Conservation (phyloP, 805 yeast genomes). For the Zygosaccharomyces pseudorouxii region DNA sequence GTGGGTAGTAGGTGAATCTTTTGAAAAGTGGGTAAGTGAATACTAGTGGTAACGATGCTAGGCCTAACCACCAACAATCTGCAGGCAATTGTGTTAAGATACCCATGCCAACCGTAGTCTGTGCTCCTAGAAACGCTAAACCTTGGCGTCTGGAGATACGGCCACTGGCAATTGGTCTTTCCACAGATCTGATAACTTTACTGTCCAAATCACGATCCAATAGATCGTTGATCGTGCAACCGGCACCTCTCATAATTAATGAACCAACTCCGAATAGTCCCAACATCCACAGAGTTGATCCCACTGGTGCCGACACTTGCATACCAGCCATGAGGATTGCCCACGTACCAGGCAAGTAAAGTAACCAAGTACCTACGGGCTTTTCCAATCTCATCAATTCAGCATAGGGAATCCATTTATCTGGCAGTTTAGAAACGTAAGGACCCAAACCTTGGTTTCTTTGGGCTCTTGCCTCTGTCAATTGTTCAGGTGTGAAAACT, state of each 20-base stretch:
- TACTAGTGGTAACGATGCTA: conserved; percentile 72
- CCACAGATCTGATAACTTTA: conserved; percentile 81
- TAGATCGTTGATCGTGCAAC: conserved; percentile 92
- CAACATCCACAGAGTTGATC: conserved; percentile 56
- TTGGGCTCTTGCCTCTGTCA: conserved; percentile 43
- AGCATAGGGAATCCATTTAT: conserved; percentile 78
- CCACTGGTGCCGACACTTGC: conserved; percentile 61
- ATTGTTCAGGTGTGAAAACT: conserved; percentile 28
- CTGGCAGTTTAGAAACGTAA: conserved; percentile 60
- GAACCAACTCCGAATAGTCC: conserved; percentile 80
- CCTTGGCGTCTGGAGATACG: conserved; percentile 72
- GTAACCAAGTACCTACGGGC: conserved; percentile 90
- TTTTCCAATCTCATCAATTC: conserved; percentile 87
- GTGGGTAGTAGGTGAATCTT: conserved; percentile 94
- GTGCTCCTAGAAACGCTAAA: conserved; percentile 61
- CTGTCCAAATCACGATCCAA: conserved; percentile 78
- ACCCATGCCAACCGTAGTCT: conserved; percentile 66
- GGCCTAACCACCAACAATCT: conserved; percentile 78
- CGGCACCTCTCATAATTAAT: conserved; percentile 93
- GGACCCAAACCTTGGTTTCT: conserved; percentile 48
- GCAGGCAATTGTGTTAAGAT: conserved; percentile 69
- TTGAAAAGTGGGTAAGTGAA: conserved; percentile 90
- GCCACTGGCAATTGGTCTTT: conserved; percentile 91
- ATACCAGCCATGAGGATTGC: conserved; percentile 87
- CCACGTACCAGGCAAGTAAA: conserved; percentile 87